These are phyloP conservation scores for Kodamaea sp. DNA, from an alignment of 1,139 yeast genomes.

Conservation along the genomic window DNA sequence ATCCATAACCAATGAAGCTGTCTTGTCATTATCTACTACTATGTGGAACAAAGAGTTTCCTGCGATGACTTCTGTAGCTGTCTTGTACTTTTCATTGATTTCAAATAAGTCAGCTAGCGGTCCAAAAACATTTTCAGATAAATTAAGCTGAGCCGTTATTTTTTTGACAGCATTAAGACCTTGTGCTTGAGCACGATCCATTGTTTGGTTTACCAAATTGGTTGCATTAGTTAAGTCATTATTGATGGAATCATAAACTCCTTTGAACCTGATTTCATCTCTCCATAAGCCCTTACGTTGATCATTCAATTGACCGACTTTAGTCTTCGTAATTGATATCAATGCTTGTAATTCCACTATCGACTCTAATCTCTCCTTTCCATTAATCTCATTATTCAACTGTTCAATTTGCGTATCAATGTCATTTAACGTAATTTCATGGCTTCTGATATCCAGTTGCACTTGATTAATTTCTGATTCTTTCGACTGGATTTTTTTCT, in stretches of 20 bases:
- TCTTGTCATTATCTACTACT: constrained; percentile 84
- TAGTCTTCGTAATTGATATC: constrained; percentile 38
- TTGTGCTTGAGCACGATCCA: constrained; percentile 68
- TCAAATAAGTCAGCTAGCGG: constrained; percentile 80
- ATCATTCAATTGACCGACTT: constrained; percentile 55
- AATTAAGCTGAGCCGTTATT: constrained; percentile 56
- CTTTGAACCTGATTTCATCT: constrained; percentile 64
- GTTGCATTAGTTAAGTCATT: constrained; percentile 61
- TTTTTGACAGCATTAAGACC: constrained; percentile 70
- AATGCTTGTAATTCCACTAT: constrained; percentile 32
- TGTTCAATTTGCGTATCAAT: constrained; percentile 42
- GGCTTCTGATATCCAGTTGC: constrained; percentile 19
- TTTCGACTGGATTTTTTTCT: constrained; percentile 21
- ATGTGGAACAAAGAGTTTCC: constrained; percentile 85
- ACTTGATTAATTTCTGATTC: constrained; percentile 26
- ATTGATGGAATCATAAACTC: constrained; percentile 54
- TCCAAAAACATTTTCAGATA: constrained; percentile 70
- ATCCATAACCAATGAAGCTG: constrained; percentile 78
- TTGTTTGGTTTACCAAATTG: constrained; percentile 63
- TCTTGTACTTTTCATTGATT: constrained; percentile 79
- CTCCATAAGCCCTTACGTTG: constrained; percentile 78
- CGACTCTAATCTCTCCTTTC: constrained; percentile 19
- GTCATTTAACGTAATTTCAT: constrained; percentile 21
- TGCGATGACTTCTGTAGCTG: constrained; percentile 86
- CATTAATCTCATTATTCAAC: constrained; percentile 33